These are phyloP conservation scores for Chaetomium fimeti DNA, from an alignment of 495 filamentous ascomycete genomes.

Conservation along the genomic window DNA sequence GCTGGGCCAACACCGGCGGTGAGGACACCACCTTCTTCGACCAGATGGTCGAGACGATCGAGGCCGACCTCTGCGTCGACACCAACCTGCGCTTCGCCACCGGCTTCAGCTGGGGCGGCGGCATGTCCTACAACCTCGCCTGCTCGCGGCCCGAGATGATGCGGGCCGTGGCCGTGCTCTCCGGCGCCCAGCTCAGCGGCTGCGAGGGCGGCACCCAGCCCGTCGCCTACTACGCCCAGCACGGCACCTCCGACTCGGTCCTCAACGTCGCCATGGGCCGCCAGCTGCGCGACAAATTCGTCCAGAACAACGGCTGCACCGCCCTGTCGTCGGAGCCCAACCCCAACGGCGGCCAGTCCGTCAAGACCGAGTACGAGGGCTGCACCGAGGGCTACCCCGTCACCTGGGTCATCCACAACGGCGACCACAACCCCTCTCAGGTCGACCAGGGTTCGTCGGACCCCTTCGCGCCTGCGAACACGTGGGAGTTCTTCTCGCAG, in stretches of 20 bases:
- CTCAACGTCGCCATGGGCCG: conserved; percentile 40
- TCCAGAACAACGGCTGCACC: conserved; percentile 43
- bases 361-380: conserved; percentile 36
- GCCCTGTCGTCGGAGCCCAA: not conserved
- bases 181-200: conserved; percentile 36
- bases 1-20: conserved; percentile 47
- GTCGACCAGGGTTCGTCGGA: conserved; percentile 25
- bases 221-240: conserved; percentile 47
- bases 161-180: conserved; percentile 47
- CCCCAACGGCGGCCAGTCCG: conserved; percentile 15
- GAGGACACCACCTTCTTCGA: conserved; percentile 48
- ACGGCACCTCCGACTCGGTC: conserved; percentile 43
- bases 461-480: conserved; percentile 35
- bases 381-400: conserved; percentile 37
- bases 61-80: conserved; percentile 48
- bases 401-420: conserved; percentile 32
- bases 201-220: conserved; percentile 45
- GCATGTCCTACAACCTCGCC: conserved; percentile 49
- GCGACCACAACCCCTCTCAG: conserved; percentile 35
- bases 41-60: conserved; percentile 38
- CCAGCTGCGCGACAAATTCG: conserved; percentile 41
- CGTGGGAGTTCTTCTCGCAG: conserved; percentile 39
- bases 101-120: conserved; percentile 53
- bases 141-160: conserved; percentile 44
- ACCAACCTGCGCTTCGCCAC: conserved; percentile 46